phyloP scores from a whole-genome alignment of 2,329 filamentous ascomycete species.

The Aureobasidium musti region DNA sequence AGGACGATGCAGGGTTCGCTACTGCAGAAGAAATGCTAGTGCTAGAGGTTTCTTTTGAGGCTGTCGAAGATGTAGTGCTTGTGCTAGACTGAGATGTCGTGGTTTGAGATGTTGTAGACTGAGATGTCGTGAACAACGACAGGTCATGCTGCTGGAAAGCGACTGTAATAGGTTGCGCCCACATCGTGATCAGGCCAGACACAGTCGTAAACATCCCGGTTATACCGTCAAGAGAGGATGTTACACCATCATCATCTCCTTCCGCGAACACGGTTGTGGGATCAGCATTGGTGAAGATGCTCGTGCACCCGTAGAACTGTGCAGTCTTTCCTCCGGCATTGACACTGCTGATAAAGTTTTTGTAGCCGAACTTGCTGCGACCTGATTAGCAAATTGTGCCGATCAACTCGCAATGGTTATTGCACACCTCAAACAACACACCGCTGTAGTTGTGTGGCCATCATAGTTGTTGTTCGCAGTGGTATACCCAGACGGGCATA shows the following conservation, averaged over 20 bases:
- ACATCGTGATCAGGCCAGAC: conserved; percentile 37
- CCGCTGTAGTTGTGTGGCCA: conserved; percentile 34
- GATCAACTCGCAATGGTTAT: background rate
- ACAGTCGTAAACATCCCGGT: conserved; percentile 28
- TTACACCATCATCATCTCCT: conserved; percentile 6
- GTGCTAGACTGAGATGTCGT: background rate
- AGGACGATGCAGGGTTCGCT: background rate
- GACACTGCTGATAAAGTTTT: conserved; percentile 21
- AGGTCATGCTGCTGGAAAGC: conserved; percentile 30
- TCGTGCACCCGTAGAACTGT: conserved; percentile 33
- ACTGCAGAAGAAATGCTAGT: background rate
- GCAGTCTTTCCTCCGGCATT: conserved; percentile 19
- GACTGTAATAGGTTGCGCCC: conserved; percentile 35
- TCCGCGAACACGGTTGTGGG: conserved; percentile 31
- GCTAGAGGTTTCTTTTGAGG: background rate
- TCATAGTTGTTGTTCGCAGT: conserved; percentile 34
- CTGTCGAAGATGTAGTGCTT: background rate
- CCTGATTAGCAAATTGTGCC: background rate
- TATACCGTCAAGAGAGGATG: conserved; percentile 26
- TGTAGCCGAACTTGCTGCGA: conserved; percentile 20
- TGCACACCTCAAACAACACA: conserved; percentile 37
- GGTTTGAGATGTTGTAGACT: background rate
- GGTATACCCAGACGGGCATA: conserved; percentile 37
- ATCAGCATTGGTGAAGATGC: conserved; percentile 26
- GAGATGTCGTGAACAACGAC: conserved; percentile 30